Base-by-base conservation (phyloP, 805 yeast genomes). In the Cyberlindnera euphorbiiphila region DNA sequence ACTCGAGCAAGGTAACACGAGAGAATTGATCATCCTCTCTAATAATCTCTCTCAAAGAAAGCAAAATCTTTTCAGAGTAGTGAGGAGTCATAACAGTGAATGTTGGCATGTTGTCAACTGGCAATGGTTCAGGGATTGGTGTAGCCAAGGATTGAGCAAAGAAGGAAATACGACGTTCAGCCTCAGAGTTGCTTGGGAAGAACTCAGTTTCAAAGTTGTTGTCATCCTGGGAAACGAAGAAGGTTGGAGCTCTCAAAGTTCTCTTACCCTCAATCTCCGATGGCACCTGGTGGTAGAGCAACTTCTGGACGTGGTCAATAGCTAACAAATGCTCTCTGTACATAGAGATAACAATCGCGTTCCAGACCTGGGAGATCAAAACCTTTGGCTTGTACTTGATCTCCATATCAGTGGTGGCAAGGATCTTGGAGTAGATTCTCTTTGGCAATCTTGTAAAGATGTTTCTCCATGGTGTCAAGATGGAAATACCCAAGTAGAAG, bases 31-130 rank as follows among this genome's bases (percentile, higher is more conserved):
- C 96, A 63, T 93, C 98, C 68, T 91, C 98, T 58, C 95, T 82
- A 54, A 93, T 91, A 59, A 93, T 88, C 65, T 91, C 98, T 62
- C 94, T 83, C 56, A 93, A 71, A n/a, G 96, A 86, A 34, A 91
- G 69, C 53, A 89, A 71, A 46, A 91, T 91, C 78, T 88, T 91
- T 69, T 91, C 98, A 49, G 93, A 73, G 66, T 91, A 91, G 64
- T 91, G 98, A 57, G 98, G 98, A 51, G 91, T 84, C 64, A 91
- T 71, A 16, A 93, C 98, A 26, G 98, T 89, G 65, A 93, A 93
- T 10, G 98, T 91, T 49, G 99, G 99, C 98, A 93, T 93, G 73
- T 91, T 91, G 66, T 93, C 98, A 52, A 94, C 98, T 29, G 99
- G 98, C 60, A 93, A 73, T 46, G 99, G 98, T 69, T 93, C 98